Evolutionary conservation across 352 stramenopile species (phyloP).

Genomic region (Phytophthora rubi): DNA sequence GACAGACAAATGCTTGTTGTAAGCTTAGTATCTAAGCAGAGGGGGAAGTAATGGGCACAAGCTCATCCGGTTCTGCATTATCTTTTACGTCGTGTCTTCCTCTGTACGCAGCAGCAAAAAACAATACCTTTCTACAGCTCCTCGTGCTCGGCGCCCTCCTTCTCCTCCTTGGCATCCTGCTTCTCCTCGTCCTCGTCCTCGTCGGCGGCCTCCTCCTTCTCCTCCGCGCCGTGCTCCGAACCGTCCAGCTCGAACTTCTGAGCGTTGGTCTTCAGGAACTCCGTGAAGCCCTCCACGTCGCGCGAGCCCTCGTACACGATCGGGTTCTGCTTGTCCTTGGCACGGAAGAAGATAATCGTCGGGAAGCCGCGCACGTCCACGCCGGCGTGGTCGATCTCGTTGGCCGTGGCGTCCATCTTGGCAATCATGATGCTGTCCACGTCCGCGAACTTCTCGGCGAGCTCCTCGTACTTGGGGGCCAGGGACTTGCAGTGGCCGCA

Average conservation of each 20-base stretch:
- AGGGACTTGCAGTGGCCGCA: conserved; percentile 96
- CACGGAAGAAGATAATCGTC: conserved; percentile 95
- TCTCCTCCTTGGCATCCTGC: conserved; percentile 11
- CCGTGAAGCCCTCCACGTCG: conserved; percentile 84
- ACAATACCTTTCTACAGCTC: conserved; percentile 43
- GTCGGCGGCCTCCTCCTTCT: conserved; percentile 17
- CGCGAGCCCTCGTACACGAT: conserved; percentile 86
- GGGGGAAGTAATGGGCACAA: conserved; percentile 1
- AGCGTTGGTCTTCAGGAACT: conserved; percentile 90
- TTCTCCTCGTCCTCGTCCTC: conserved; percentile 5
- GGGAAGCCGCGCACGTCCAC: conserved; percentile 95
- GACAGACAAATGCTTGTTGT: no score
- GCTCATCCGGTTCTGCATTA: conserved; percentile 25
- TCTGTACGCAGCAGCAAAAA: conserved; percentile 34
- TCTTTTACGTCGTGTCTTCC: conserved; percentile 35
- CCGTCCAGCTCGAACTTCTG: conserved; percentile 83
- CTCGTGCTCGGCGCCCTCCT: conserved; percentile 62
- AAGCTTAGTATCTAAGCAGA: no score
- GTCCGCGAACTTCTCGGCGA: conserved; percentile 88
- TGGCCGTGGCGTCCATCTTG: conserved; percentile 96
- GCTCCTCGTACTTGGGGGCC: conserved; percentile 91
- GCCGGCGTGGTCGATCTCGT: conserved; percentile 93
- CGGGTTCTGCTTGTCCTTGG: conserved; percentile 88
- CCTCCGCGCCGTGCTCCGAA: conserved; percentile 54
- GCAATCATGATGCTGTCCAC: conserved; percentile 93